Evolutionary conservation across 192 early-diverging fungal genomes (phyloP), one percentile per base, ranked within the genome.

Genomic region (Cladochytrium replicatum): DNA sequence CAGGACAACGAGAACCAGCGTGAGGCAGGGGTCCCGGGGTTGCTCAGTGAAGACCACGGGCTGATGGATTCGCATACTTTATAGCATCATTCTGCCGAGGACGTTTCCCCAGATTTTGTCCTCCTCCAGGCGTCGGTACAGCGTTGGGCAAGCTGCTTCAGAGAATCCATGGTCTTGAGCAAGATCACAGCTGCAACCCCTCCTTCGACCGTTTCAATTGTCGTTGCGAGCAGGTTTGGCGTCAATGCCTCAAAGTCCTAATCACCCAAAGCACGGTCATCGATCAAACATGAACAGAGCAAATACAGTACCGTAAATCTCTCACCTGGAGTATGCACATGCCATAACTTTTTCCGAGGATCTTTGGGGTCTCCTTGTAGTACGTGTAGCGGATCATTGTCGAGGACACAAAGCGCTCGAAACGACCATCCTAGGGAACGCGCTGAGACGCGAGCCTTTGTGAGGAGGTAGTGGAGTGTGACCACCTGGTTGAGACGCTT

Each of bases 321-420:
- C 61, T 24, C 54, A 68, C 66, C 60, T 90, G 88, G 22, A 90
- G 60, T 23, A 99, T 81, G 50, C 93, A 96, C 95, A 99, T 99
- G 4, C 95, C 95, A 53, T 84, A 99, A 19, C 93, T 99, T 61
- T 91, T 89, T 57, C 95, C 95, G 46, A 99, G 75, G 52, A 99
- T 89, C 61, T 93, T 99, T 54, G 94, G 84, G 17, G 93, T 91
- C 61, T 99, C 95, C 63, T 99, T 99, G 79, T 99, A 99, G 81
- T 96, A 99, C 23, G 91, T 87, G 71, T 99, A 99, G 49, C 93
- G 80, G 60, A 99, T 97, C 57, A 89, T 81, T 24, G 95, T 95
- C 38, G 88, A 83, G 1, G 91, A 77, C 17, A 99, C 78, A 60
- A 99, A 99, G 41, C 96, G 80, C 65, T 99, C 95, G 44, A 99